Evolutionary conservation across 345 rosid species (phyloP).

Genomic region (Aquilaria yunnanensis): DNA sequence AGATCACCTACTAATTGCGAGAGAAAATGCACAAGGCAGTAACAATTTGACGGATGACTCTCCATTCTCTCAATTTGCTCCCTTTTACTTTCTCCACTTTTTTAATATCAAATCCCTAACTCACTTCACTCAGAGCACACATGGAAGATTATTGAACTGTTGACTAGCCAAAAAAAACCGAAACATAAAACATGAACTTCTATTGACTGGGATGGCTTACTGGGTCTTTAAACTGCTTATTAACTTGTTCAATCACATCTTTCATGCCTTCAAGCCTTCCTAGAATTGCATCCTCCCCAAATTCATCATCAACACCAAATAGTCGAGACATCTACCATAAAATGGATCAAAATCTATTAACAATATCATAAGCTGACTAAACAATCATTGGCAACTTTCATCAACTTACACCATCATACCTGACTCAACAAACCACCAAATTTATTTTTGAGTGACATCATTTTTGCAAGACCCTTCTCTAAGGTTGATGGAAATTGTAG

Average conservation of each 20-base stretch:
- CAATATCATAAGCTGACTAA: not conserved
- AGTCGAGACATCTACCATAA: conserved; percentile 73
- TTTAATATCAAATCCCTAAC: too few species aligned
- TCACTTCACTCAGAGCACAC: too few species aligned
- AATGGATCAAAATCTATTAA: conserved; percentile 6
- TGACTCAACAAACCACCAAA: conserved; percentile 92
- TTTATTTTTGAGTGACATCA: conserved; percentile 85
- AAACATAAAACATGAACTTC: too few species aligned
- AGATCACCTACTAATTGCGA: too few species aligned
- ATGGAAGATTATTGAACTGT: too few species aligned
- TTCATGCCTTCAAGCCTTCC: conserved; percentile 99
- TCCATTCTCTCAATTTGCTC: too few species aligned
- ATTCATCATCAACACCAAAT: conserved; percentile 85
- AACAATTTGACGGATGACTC: too few species aligned
- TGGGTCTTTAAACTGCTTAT: conserved; percentile 93
- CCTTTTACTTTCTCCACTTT: too few species aligned
- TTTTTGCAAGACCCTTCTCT: conserved; percentile 88
- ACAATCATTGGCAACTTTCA: too few species aligned
- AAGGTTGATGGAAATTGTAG: conserved; percentile 92
- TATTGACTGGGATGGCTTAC: conserved; percentile 32
- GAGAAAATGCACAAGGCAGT: too few species aligned
- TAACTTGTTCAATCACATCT: conserved; percentile 95
- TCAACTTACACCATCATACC: conserved; percentile 35
- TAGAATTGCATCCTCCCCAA: conserved; percentile 94
- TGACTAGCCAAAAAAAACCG: too few species aligned